A percentile compares a stretch with the other conserved stretches of the same genome.
These are phyloP conservation scores for Pulveroboletus frians DNA, from an alignment of 768 basidiomycete species.

Conservation along the genomic window DNA sequence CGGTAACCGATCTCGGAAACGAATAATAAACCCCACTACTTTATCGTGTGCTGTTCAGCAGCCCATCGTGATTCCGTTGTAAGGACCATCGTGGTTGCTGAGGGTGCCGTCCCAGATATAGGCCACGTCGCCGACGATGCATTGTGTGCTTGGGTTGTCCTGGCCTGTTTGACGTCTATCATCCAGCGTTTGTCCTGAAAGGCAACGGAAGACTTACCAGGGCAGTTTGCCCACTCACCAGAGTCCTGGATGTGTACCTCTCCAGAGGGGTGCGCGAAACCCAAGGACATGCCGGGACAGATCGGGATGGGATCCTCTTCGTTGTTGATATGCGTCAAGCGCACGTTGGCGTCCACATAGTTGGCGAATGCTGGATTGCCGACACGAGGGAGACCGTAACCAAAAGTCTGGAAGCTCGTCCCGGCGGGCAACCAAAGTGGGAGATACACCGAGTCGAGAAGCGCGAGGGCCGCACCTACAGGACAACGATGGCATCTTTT, in stretches of 20 bases:
- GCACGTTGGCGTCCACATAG: constrained; percentile 43
- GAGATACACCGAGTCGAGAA: constrained; percentile 39
- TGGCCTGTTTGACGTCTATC: constrained; percentile 32
- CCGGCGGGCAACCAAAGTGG: constrained; percentile 33
- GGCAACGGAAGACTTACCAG: constrained; percentile 30
- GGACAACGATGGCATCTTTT: not conserved
- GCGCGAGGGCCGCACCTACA: constrained; percentile 33
- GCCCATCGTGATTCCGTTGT: constrained; percentile 27
- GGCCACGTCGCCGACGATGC: constrained; percentile 21
- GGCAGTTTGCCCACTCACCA: constrained; percentile 49
- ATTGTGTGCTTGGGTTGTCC: constrained; percentile 48
- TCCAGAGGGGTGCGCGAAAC: constrained; percentile 36
- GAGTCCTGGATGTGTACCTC: constrained; percentile 43
- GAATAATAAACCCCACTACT: too few relatives aligned
- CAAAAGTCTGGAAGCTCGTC: constrained; percentile 29
- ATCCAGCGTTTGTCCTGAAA: not conserved
- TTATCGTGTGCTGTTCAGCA: not conserved
- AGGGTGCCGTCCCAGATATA: constrained; percentile 41
- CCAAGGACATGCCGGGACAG: constrained; percentile 33
- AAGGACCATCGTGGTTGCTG: constrained; percentile 43
- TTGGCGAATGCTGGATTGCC: constrained; percentile 60
- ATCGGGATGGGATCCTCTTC: constrained; percentile 37
- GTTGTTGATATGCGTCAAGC: constrained; percentile 55
- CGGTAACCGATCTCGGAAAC: too few relatives aligned
- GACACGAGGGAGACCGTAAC: constrained; percentile 36